Base-by-base conservation (phyloP, 2,329 filamentous ascomycete species). In the Paramyrothecium roridum region DNA sequence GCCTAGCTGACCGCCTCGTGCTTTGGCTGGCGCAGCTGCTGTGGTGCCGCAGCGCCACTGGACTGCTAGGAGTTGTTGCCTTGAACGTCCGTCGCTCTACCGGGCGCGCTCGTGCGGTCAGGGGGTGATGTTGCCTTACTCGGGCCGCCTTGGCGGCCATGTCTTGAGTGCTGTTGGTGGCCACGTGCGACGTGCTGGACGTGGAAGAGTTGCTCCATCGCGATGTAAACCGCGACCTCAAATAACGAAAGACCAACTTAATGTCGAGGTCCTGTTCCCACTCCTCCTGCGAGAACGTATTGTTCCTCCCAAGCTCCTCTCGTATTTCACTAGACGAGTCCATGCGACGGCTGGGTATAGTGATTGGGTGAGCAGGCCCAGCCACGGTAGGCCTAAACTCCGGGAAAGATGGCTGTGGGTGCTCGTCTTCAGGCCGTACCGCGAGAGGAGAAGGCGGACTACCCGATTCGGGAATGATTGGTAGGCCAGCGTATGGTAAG, bases 261-360 rank as follows among this genome's bases (percentile, higher is more conserved):
- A 97, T 84, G 66, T 98, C 93, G 6, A 98, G 81, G 53, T 96
- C 90, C 57, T 88, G 87, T 73, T 98, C 93, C 95, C 95, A 99
- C 67, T 96, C 95, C 37, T 95, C 90, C 63, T 90, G 80, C 1
- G 81, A 83, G 58, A 85, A 85, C 1, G 70, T 56, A 47, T 67
- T 66, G 48, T 61, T 58, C 61, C 66, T 63, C 4, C 58, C 54
- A 17, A 59, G 53, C 34, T 70, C 66, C 22, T 67, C 62, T 47
- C 50, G 55, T 23, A 61, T 59, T 13, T 67, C 62, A 19, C 55
- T 53, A 7, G 58, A 37, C 11, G 60, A 56, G 33, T 65, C 65
- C 3, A 59, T 55, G 47, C 58, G 65, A n/a, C 63, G 61, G 34
- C 70, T 67, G 22, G 70, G 68, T 20, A 75, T 71, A 52, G 70